Conservation (phyloP, 768 basidiomycete genomes). For the Amanita jacksonii region DNA sequence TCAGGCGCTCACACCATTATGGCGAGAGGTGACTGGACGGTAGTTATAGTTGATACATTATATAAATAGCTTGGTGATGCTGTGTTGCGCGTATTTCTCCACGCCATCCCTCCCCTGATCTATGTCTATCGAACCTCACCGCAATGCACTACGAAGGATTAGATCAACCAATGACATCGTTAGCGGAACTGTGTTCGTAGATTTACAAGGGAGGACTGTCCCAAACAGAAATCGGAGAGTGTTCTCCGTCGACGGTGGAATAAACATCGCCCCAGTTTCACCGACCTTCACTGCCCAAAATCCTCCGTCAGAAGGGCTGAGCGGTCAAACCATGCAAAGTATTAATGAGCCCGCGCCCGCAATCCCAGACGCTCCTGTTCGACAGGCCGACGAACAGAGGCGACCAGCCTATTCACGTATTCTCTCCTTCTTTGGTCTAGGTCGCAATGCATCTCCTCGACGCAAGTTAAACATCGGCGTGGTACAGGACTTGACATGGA, state of each 20-base stretch:
- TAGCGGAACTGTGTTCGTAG: constrained; percentile 17
- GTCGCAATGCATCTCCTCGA: constrained; percentile 35
- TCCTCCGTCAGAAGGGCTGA: neutral
- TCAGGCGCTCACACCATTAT: constrained; percentile 65
- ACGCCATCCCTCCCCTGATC: constrained; percentile 13
- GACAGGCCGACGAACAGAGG: neutral
- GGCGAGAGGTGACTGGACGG: constrained; percentile 32
- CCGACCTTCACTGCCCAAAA: neutral
- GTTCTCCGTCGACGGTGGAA: constrained; percentile 5
- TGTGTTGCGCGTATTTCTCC: neutral
- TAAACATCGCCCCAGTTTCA: constrained; percentile 1
- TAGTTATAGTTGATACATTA: too few relatives aligned
- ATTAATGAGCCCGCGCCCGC: neutral
- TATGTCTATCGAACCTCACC: constrained; percentile 13
- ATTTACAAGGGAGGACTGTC: neutral
- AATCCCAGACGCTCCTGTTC: neutral
- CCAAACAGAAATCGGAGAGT: constrained; percentile 5
- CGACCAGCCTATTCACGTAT: constrained; percentile 1
- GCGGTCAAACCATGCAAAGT: neutral
- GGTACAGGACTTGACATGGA: constrained; percentile 33
- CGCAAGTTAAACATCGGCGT: constrained; percentile 41
- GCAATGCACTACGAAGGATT: constrained; percentile 21
- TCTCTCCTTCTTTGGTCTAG: constrained; percentile 39
- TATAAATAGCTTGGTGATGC: neutral
- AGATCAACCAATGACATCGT: constrained; percentile 32